phyloP scores from a whole-genome alignment of 805 yeast species.

The Schwanniomyces sp. region DNA sequence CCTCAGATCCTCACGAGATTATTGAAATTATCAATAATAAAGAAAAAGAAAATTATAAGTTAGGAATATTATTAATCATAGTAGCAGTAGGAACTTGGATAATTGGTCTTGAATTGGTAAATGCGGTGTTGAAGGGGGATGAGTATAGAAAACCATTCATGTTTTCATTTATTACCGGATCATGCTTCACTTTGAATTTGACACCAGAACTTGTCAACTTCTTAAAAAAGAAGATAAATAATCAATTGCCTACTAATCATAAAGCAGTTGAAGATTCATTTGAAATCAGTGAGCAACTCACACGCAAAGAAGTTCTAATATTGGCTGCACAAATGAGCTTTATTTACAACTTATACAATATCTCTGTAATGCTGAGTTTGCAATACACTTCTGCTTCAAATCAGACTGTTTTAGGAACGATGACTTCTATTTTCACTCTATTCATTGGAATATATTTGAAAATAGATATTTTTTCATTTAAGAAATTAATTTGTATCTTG shows the following conservation, averaged over 20 bases:
- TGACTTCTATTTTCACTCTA: conserved; percentile 52
- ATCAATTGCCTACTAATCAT: not conserved
- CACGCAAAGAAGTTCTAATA: conserved; percentile 26
- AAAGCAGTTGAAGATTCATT: conserved; percentile 2
- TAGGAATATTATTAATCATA: conserved; percentile 43
- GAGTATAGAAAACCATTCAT: conserved; percentile 50
- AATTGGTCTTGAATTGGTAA: conserved; percentile 48
- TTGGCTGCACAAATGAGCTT: conserved; percentile 41
- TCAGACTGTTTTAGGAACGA: conserved; percentile 50
- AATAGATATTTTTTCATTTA: conserved; percentile 42
- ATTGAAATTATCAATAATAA: conserved; percentile 36
- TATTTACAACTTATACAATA: conserved; percentile 43
- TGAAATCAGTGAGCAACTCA: conserved; percentile 15
- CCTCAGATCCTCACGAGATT: conserved; percentile 21
- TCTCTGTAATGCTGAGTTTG: conserved; percentile 41
- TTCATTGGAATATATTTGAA: conserved; percentile 40
- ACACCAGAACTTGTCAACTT: conserved; percentile 30
- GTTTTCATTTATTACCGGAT: conserved; percentile 48
- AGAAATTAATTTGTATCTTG: conserved; percentile 43
- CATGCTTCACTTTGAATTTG: conserved; percentile 46
- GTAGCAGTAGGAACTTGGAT: conserved; percentile 49
- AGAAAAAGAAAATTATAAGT: conserved; percentile 43
- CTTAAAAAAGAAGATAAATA: not conserved
- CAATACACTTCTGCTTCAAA: conserved; percentile 54
- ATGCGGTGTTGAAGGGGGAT: conserved; percentile 47